Evolutionary conservation across 176 grass and related monocot species (phyloP).

Genomic region (Oryza coarctata): DNA sequence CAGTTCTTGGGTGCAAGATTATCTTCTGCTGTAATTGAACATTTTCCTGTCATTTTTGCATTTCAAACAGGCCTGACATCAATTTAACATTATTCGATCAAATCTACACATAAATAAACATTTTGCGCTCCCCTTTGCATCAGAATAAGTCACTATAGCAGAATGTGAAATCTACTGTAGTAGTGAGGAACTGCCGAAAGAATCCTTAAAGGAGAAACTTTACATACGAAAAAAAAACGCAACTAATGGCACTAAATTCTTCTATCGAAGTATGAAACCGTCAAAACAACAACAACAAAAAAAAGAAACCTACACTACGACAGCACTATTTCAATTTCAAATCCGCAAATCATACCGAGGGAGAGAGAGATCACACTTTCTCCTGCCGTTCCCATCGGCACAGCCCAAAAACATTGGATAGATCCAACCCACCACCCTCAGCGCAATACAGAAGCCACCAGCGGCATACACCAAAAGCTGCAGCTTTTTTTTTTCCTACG

Average conservation of each 20-base stretch:
- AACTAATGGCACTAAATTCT: background rate
- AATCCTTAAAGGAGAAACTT: background rate
- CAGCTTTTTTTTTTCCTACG: background rate
- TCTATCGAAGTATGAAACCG: background rate
- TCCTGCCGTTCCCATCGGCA: background rate
- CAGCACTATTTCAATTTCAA: background rate
- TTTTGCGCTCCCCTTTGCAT: background rate
- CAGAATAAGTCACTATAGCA: background rate
- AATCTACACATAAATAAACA: conserved; percentile 15
- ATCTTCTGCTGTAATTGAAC: background rate
- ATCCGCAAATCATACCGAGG: background rate
- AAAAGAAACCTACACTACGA: background rate
- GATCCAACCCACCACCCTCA: conserved; percentile 25
- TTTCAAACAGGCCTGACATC: background rate
- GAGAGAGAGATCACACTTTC: background rate
- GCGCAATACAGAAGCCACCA: conserved; percentile 1
- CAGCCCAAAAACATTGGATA: background rate
- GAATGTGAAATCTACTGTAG: background rate
- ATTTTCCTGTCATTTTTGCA: background rate
- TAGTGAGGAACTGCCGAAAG: background rate
- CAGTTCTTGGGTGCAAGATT: background rate
- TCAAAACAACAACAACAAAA: background rate
- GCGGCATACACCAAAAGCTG: conserved; percentile 32
- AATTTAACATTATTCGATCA: background rate
- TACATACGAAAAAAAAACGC: background rate